Evolutionary conservation across 208 protist species (phyloP), one percentile per base, ranked within the genome.

Genomic region (Trypanosoma melophagium): DNA sequence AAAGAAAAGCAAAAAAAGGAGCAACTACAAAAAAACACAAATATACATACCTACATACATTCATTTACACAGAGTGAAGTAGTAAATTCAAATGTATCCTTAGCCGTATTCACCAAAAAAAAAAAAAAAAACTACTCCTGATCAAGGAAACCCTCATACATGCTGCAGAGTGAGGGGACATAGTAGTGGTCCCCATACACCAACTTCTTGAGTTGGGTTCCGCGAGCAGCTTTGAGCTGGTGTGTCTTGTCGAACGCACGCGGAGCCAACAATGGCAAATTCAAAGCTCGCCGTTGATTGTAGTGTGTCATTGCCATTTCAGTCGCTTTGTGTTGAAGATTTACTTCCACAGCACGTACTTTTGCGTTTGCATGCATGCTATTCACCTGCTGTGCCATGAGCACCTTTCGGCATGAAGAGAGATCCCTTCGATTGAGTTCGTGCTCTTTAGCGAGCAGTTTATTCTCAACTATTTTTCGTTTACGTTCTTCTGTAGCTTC

Each of bases 221-320:
- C 88, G 14, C 88, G 81, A 17, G 69, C 61, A 7, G 77, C 63
- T 24, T 66, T 80, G 35, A 35, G 68, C 5, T 44, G 13, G 1
- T 80, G 42, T 16, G 77, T 42, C 21, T 77, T 77, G 7, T 68
- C 67, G 14, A 55, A 71, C 38, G 12, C 64, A 56, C 56, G 76
- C 28, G 35, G 41, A 22, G 21, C 60, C 49, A 62, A 42, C 58
- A 55, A 61, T 31, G 59, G 58, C 13, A 73, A 54, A 17, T 88
- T 44, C 14, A 87, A 60, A 17, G 84, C 63, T 7, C 55, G 47
- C 12, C 72, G 77, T 52, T 90, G 79, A 3, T 59, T 64, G 10
- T 56, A 69, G 44, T 93, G 87, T 7, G 80, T 62, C 17, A 80
- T 71, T 24, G 83, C 62, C 78, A 93, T 86, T 41, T 83, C 81